phyloP scores from a whole-genome alignment of 208 protist species.

The Acanthamoeba royreba region DNA sequence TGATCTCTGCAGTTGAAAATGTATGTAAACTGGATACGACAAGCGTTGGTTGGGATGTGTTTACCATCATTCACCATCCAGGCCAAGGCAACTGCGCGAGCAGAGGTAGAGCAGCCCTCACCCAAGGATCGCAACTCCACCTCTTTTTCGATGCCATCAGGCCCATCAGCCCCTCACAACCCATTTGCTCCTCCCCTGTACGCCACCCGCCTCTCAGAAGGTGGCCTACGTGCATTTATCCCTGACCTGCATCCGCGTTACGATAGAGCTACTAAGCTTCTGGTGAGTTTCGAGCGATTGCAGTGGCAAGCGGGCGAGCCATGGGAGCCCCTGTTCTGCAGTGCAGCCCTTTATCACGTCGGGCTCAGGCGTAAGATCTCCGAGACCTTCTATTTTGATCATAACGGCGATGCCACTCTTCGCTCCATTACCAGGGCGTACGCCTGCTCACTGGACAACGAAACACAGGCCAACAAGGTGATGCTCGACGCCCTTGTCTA shows the following conservation, averaged over 20 bases:
- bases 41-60: no score
- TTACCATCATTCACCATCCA: no score
- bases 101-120: not conserved
- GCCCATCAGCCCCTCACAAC: not conserved
- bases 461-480: not conserved
- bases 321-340: not conserved
- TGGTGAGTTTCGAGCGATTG: not conserved
- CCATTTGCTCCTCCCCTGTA: not conserved
- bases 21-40: not conserved
- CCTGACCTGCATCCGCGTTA: no score
- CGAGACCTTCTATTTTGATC: not conserved
- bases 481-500: not conserved
- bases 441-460: not conserved
- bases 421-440: not conserved
- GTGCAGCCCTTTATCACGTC: not conserved
- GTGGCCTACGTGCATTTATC: not conserved
- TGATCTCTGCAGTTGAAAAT: not conserved
- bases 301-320: not conserved
- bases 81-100: not conserved
- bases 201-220: not conserved
- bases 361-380: not conserved
- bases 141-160: not conserved
- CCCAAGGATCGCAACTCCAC: not conserved
- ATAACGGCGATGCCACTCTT: not conserved
- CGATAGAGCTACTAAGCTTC: not conserved